phyloP scores from a whole-genome alignment of 1,284 basidiomycete genomes.

The Ganoderma lingzhi region DNA sequence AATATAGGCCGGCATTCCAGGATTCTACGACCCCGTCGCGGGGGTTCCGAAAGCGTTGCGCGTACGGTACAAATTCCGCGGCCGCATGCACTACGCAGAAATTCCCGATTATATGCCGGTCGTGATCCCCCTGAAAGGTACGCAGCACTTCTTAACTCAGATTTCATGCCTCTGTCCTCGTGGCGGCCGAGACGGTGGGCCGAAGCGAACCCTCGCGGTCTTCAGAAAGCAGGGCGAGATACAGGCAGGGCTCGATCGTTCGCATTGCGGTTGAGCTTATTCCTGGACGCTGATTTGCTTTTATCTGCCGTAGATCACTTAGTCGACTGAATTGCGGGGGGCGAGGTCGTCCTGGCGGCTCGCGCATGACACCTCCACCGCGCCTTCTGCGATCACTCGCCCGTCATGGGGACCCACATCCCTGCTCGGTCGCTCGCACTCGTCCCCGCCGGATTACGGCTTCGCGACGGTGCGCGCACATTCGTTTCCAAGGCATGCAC shows the following conservation, averaged over 20 bases:
- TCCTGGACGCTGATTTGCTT: conserved; percentile 32
- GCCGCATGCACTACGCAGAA: conserved; percentile 76
- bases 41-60: conserved; percentile 71
- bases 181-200: conserved; percentile 20
- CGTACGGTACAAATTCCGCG: conserved; percentile 83
- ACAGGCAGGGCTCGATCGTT: conserved; percentile 13
- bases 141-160: conserved; percentile 37
- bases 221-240: background rate
- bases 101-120: conserved; percentile 77
- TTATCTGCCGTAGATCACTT: conserved; percentile 32
- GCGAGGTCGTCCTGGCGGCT: conserved; percentile 25
- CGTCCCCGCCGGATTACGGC: conserved; percentile 23
- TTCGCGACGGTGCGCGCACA: conserved; percentile 4
- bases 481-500: conserved; percentile 18
- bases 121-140: conserved; percentile 81
- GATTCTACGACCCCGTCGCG: conserved; percentile 81
- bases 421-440: background rate
- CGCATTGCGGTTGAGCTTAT: conserved; percentile 24
- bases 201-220: background rate
- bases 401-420: conserved; percentile 33
- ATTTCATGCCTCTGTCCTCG: conserved; percentile 6
- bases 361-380: conserved; percentile 25
- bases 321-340: conserved; percentile 28
- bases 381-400: conserved; percentile 29
- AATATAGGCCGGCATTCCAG: conserved; percentile 68